Conservation (phyloP, 2,329 filamentous ascomycete genomes). For the Neofusicoccum ribis region DNA sequence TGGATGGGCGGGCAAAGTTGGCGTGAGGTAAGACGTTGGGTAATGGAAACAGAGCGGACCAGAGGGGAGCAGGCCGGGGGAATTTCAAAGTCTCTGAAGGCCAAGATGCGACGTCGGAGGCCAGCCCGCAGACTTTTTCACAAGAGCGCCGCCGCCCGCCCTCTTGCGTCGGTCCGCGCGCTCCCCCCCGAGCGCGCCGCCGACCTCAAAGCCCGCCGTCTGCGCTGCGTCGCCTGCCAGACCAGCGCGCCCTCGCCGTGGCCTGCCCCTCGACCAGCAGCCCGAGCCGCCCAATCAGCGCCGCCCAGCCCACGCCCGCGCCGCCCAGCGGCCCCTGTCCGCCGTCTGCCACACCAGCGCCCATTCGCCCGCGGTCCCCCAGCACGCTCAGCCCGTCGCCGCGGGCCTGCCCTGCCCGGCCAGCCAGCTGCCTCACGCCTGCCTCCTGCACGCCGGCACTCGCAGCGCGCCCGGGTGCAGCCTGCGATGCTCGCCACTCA, state of each 20-base stretch:
- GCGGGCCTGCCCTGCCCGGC: too few relatives aligned
- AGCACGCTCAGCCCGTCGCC: too few relatives aligned
- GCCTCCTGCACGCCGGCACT: neutral
- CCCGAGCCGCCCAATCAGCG: slow-evolving; percentile 7
- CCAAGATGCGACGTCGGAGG: slow-evolving; percentile 19
- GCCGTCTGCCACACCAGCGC: neutral
- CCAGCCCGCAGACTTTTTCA: slow-evolving; percentile 16
- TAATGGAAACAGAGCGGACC: slow-evolving; percentile 43
- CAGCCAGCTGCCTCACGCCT: too few relatives aligned
- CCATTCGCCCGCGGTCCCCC: neutral
- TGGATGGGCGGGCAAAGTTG: slow-evolving; percentile 39
- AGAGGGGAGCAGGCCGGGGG: slow-evolving; percentile 27
- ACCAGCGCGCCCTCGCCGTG: neutral
- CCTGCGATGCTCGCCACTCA: slow-evolving; percentile 12
- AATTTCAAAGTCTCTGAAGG: slow-evolving; percentile 21
- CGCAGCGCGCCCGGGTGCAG: neutral
- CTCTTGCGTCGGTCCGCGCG: slow-evolving; percentile 8
- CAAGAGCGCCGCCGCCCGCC: slow-evolving; percentile 14
- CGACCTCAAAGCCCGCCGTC: slow-evolving; percentile 12
- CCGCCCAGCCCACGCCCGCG: neutral
- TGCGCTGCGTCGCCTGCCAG: slow-evolving; percentile 5
- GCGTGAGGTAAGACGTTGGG: slow-evolving; percentile 51
- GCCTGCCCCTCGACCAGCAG: slow-evolving; percentile 1
- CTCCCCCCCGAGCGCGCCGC: slow-evolving; percentile 13
- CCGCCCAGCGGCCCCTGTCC: slow-evolving; percentile 2